Conservation (phyloP, 140 eudicot genomes). For the Flaveria floridana region DNA sequence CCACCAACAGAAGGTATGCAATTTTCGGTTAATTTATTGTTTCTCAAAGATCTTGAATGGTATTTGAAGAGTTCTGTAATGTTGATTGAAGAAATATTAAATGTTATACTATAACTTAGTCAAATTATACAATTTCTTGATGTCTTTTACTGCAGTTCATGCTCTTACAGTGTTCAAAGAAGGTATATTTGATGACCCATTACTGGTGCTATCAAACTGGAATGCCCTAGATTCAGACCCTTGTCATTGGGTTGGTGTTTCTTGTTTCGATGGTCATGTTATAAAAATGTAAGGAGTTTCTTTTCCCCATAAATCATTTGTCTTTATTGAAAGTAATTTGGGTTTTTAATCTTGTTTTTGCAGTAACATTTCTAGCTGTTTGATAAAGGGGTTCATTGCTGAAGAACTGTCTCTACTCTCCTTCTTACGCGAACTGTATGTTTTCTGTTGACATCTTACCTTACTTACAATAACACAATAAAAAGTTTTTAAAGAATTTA, state of each 20-base stretch:
- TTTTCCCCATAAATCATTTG: not conserved
- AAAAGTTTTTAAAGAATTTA: not conserved
- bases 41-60: slow-evolving; percentile 36
- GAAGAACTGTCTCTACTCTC: slow-evolving; percentile 62
- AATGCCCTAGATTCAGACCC: slow-evolving; percentile 72
- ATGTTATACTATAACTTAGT: not conserved
- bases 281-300: slow-evolving; percentile 62
- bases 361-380: slow-evolving; percentile 79
- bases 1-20: slow-evolving; percentile 62
- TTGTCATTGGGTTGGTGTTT: slow-evolving; percentile 81
- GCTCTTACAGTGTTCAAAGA: slow-evolving; percentile 76
- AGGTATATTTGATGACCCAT: slow-evolving; percentile 86
- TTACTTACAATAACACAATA: slow-evolving; percentile 13
- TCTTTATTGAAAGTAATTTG: slow-evolving; percentile 5
- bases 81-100: slow-evolving; percentile 5
- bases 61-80: slow-evolving; percentile 19
- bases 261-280: slow-evolving; percentile 69
- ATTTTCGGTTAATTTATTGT: slow-evolving; percentile 11
- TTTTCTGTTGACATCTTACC: slow-evolving; percentile 6
- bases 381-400: slow-evolving; percentile 76
- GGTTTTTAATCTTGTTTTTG: slow-evolving; percentile 29
- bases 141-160: slow-evolving; percentile 51
- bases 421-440: slow-evolving; percentile 68
- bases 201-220: slow-evolving; percentile 74
- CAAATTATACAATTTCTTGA: slow-evolving; percentile 5